Conservation (phyloP, 805 yeast genomes). For the Blastobotrys muscicola region DNA sequence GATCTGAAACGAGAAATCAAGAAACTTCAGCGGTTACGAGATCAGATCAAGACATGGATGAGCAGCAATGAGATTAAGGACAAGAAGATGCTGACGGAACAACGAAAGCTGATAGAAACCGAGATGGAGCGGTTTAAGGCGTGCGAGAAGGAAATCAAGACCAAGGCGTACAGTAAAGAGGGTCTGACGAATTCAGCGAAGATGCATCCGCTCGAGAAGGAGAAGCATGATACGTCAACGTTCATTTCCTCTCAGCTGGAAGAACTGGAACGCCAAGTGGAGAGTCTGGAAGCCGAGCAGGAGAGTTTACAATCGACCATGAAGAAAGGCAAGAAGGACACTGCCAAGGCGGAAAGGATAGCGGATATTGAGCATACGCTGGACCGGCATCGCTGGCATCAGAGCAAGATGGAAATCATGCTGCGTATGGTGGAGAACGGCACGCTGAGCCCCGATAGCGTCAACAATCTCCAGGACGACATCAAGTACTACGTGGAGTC, state of each 20-base stretch:
- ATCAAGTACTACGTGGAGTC: conserved; percentile 88
- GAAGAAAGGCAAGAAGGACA: conserved; percentile 54
- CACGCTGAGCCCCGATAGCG: conserved; percentile 64
- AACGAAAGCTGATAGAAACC: conserved; percentile 50
- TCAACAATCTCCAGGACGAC: conserved; percentile 76
- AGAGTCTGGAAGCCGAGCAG: conserved; percentile 63
- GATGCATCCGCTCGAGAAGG: conserved; percentile 71
- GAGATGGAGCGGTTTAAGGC: conserved; percentile 94
- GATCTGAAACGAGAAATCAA: conserved; percentile 93
- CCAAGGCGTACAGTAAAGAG: conserved; percentile 89
- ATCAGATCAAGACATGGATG: conserved; percentile 92
- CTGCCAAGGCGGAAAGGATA: conserved; percentile 45
- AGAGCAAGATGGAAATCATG: conserved; percentile 65
- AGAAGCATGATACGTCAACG: conserved; percentile 60
- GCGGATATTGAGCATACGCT: conserved; percentile 53
- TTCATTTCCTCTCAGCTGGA: conserved; percentile 67
- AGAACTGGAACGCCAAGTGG: conserved; percentile 73
- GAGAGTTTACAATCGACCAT: conserved; percentile 42
- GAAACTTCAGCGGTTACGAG: conserved; percentile 85
- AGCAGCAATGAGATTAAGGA: conserved; percentile 87
- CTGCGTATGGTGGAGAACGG: conserved; percentile 72
- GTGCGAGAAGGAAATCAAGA: conserved; percentile 85
- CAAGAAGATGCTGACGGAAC: conserved; percentile 70
- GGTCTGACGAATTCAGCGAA: conserved; percentile 67
- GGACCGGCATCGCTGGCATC: conserved; percentile 73